Evolutionary conservation across 192 early-diverging fungal genomes (phyloP), one percentile per base, ranked within the genome.

Genomic region (Rhizophagus clarus): DNA sequence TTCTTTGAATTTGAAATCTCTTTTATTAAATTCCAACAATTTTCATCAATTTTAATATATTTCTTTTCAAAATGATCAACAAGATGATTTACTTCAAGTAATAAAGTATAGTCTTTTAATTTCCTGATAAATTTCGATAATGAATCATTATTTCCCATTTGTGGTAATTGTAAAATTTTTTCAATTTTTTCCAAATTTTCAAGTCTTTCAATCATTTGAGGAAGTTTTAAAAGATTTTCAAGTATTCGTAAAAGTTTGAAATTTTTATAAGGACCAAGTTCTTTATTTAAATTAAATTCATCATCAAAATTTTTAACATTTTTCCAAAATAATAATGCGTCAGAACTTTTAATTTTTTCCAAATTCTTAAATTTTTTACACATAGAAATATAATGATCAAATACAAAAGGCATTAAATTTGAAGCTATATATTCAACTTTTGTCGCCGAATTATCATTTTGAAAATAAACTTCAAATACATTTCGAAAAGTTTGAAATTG

Each of bases 311-410:
- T 56, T 11, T 32, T 47, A 14, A 60, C 32, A 70, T 70, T 61
- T 61, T 70, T 71, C 77, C 77, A 79, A 26, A 79, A 22, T n/a
- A 71, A n/a, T 20, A 29, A 22, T 17, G 67, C 77, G 2, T 49
- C n/a, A 10, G 26, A 26, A 20, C 12, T 60, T 61, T 24, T 31
- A 8, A 79, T 1, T 15, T 40, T 24, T 42, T 40, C 61, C 60
- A 31, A 76, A 26, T 63, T 22, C 63, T 76, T 76, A 64, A 26
- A 77, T 22, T 29, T 14, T 22, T 31, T 26, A 51, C 75, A 29
- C 15, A 40, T 24, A 20, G 62, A 6, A 64, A 1, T 3, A 26
- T 64, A 66, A 7, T 22, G 5, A 5, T n/a, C 2, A 45, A 77
- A 45, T 9, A 34, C 75, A 12, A 5, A 32, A 17, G 17, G 22